phyloP scores from a whole-genome alignment of 179 eudicot genomes.

The Spergularia azorica region DNA sequence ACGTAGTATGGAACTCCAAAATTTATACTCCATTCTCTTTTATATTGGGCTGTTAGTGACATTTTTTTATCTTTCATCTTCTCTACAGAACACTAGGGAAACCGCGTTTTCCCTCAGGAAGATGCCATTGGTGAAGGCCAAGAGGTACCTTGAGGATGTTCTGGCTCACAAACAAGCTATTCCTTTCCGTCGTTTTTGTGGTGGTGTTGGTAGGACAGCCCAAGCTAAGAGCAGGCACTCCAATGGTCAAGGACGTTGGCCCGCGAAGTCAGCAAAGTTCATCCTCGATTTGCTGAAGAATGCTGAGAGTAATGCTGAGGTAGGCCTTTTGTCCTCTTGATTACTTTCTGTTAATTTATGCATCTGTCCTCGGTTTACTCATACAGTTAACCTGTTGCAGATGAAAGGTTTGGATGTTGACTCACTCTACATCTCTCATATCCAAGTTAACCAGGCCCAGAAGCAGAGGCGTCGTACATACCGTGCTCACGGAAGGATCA shows the following conservation, averaged over 20 bases:
- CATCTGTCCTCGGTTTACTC: neutral
- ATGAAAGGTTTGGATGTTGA: conserved; percentile 82
- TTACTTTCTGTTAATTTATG: neutral
- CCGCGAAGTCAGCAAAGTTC: conserved; percentile 43
- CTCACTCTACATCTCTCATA: conserved; percentile 65
- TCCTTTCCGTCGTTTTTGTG: conserved; percentile 54
- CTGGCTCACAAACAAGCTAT: conserved; percentile 51
- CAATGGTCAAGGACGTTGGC: conserved; percentile 54
- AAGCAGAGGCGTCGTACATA: conserved; percentile 82
- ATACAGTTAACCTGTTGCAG: conserved; percentile 27
- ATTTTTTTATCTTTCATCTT: neutral
- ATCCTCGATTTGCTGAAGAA: conserved; percentile 46
- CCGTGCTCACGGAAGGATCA: conserved; percentile 85
- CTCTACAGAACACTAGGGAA: conserved; percentile 44
- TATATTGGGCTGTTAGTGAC: too few species aligned
- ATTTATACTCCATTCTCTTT: too few species aligned
- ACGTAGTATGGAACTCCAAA: too few species aligned
- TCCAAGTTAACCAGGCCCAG: conserved; percentile 81
- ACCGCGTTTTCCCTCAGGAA: conserved; percentile 47
- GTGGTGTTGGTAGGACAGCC: conserved; percentile 53
- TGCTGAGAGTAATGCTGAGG: conserved; percentile 55
- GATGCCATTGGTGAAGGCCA: conserved; percentile 47
- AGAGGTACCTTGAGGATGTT: conserved; percentile 45
- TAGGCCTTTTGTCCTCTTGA: neutral
- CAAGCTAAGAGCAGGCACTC: conserved; percentile 42